phyloP scores from a whole-genome alignment of 164 flowering plant genomes.

The Vitis riparia region DNA sequence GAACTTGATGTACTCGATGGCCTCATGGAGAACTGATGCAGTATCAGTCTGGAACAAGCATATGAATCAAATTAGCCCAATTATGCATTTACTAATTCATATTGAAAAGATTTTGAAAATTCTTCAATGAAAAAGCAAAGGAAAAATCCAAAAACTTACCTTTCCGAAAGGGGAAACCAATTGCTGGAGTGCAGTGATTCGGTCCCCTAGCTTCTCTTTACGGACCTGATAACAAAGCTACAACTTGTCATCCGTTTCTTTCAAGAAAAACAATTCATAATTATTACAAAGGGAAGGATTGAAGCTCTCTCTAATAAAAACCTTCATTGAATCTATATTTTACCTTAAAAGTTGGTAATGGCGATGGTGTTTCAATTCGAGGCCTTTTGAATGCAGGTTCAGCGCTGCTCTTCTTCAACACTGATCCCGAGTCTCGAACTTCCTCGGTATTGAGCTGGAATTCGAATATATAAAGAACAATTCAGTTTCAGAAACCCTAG shows the following conservation, averaged over 20 bases:
- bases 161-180: conserved; percentile 84
- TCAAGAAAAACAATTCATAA: not conserved
- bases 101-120: not conserved
- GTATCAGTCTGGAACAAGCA: conserved; percentile 62
- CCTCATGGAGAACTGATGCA: conserved; percentile 82
- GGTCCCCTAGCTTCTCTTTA: conserved; percentile 75
- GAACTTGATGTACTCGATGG: conserved; percentile 73
- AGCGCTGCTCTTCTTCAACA: conserved; percentile 28
- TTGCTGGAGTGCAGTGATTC: conserved; percentile 78
- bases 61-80: no score
- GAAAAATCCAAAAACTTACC: conserved; percentile 41
- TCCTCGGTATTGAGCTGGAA: conserved; percentile 30
- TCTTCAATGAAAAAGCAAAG: conserved; percentile 1
- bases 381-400: conserved; percentile 50
- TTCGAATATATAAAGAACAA: not conserved
- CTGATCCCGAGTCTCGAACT: conserved; percentile 16
- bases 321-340: not conserved
- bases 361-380: conserved; percentile 65
- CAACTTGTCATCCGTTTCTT: conserved; percentile 8
- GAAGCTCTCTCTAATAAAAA: conserved; percentile 5
- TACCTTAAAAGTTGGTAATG: conserved; percentile 82
- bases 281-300: not conserved
- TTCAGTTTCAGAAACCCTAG: not conserved
- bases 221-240: conserved; percentile 41
- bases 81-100: no score